A percentile compares a stretch with the other conserved stretches of the same genome.
phyloP scores from a whole-genome alignment of 2,329 filamentous ascomycete genomes.

The Paecilomyces sp. region DNA sequence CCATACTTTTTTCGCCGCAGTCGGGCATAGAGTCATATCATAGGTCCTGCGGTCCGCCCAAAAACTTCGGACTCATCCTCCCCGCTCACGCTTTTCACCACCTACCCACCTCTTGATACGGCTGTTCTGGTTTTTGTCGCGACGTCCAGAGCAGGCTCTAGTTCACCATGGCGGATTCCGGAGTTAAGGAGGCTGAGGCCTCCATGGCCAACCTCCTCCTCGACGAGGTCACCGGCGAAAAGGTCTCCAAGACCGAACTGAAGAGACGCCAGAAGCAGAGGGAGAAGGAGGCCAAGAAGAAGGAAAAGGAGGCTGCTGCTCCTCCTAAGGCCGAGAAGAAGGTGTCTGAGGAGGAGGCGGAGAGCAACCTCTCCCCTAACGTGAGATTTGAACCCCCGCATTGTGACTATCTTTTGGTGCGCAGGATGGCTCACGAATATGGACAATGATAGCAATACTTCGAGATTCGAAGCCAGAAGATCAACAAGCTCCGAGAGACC shows the following conservation, averaged over 20 bases:
- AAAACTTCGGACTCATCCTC: not conserved
- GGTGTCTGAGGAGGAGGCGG: constrained; percentile 55
- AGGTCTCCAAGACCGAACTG: constrained; percentile 73
- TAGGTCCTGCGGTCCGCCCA: not conserved
- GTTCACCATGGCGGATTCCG: constrained; percentile 32
- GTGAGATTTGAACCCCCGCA: constrained; percentile 39
- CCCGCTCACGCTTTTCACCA: not conserved
- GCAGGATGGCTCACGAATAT: constrained; percentile 1
- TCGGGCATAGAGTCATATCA: not conserved
- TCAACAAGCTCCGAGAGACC: constrained; percentile 68
- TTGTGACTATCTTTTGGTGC: not conserved
- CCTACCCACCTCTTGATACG: not conserved
- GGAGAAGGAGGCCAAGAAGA: constrained; percentile 81
- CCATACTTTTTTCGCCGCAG: not conserved
- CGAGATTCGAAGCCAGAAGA: constrained; percentile 80
- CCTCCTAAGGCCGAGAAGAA: constrained; percentile 56
- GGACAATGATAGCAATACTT: constrained; percentile 68
- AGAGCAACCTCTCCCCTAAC: constrained; percentile 67
- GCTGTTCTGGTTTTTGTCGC: not conserved
- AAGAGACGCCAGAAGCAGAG: constrained; percentile 95
- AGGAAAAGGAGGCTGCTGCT: constrained; percentile 68
- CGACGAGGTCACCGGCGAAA: constrained; percentile 91
- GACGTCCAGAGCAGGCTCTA: not conserved
- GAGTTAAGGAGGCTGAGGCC: constrained; percentile 39
- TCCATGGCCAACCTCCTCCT: constrained; percentile 67